These are phyloP conservation scores for Symmetrospora coprosmae DNA, from an alignment of 768 basidiomycete genomes.

Conservation along the genomic window DNA sequence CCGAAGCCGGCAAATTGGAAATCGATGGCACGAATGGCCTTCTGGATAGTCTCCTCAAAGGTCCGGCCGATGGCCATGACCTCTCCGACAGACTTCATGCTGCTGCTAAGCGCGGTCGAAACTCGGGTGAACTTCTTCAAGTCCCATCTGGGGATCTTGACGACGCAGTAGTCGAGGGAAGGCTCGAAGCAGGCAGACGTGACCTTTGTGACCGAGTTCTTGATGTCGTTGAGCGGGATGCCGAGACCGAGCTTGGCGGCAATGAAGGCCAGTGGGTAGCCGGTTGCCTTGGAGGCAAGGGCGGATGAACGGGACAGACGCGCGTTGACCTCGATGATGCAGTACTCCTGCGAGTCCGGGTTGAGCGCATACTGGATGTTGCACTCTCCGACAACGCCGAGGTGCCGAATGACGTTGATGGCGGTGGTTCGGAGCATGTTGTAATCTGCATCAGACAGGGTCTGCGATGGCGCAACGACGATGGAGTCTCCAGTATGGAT, in stretches of 20 bases:
- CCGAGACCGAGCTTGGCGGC: slow-evolving; percentile 95
- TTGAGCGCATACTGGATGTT: slow-evolving; percentile 99
- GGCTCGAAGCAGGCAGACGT: slow-evolving; percentile 98
- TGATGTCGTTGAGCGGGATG: slow-evolving; percentile 93
- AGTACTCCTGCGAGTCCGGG: slow-evolving; percentile 86
- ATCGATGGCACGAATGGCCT: slow-evolving; percentile 92
- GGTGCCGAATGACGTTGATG: slow-evolving; percentile 94
- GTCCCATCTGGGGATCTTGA: slow-evolving; percentile 99
- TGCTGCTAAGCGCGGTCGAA: slow-evolving; percentile 73
- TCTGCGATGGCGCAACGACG: slow-evolving; percentile 94
- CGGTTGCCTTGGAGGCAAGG: slow-evolving; percentile 93
- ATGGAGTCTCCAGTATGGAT: slow-evolving; percentile 99
- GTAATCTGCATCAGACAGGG: slow-evolving; percentile 95
- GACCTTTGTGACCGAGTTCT: slow-evolving; percentile 90
- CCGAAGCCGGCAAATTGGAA: slow-evolving; percentile 88
- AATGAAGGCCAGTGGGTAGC: slow-evolving; percentile 94
- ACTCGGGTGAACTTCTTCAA: slow-evolving; percentile 94
- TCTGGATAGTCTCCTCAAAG: slow-evolving; percentile 97
- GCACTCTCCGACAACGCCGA: slow-evolving; percentile 94
- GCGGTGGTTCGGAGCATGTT: slow-evolving; percentile 98
- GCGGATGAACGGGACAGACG: slow-evolving; percentile 95
- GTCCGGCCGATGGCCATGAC: slow-evolving; percentile 98
- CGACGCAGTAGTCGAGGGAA: slow-evolving; percentile 87
- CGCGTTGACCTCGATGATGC: slow-evolving; percentile 99
- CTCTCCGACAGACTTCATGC: slow-evolving; percentile 98